phyloP scores from a whole-genome alignment of 345 rosid species.

The Gossypium turneri region DNA sequence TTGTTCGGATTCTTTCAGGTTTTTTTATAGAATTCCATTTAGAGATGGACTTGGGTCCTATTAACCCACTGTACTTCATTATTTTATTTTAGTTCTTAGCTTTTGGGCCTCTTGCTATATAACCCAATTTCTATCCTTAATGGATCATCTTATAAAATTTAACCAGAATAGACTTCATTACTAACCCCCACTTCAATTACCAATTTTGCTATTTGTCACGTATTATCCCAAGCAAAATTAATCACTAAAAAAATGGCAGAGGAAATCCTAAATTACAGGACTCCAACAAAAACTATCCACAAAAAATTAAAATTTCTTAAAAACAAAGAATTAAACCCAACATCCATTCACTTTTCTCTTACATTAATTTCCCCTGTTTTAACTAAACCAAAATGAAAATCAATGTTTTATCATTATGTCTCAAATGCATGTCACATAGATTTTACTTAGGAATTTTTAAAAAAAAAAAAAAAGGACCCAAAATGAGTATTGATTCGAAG shows the following conservation, averaged over 20 bases:
- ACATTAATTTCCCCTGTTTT: neutral
- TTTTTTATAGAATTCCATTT: too few relatives aligned
- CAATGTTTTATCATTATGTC: neutral
- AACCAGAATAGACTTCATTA: neutral
- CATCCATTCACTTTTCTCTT: slow-evolving; percentile 7
- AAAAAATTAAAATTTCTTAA: slow-evolving; percentile 19
- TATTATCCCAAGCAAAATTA: slow-evolving; percentile 13
- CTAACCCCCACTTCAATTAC: neutral
- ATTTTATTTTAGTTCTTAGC: too few relatives aligned
- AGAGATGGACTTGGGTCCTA: too few relatives aligned
- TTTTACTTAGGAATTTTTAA: too few relatives aligned
- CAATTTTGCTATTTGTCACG: neutral
- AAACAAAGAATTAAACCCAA: slow-evolving; percentile 18
- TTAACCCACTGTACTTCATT: too few relatives aligned
- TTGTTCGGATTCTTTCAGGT: too few relatives aligned
- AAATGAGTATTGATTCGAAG: slow-evolving; percentile 54
- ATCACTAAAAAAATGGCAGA: neutral
- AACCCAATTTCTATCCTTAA: too few relatives aligned
- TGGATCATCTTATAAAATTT: neutral
- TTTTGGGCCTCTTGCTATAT: too few relatives aligned
- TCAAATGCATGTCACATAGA: neutral
- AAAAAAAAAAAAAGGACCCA: neutral
- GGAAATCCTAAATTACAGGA: slow-evolving; percentile 38
- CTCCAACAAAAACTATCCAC: slow-evolving; percentile 23
- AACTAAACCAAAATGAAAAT: neutral